Percentiles rank a stretch among this genome's conserved stretches.
Evolutionary conservation across 768 basidiomycete genomes (phyloP).

Genomic region (Daedaleopsis sinensis): DNA sequence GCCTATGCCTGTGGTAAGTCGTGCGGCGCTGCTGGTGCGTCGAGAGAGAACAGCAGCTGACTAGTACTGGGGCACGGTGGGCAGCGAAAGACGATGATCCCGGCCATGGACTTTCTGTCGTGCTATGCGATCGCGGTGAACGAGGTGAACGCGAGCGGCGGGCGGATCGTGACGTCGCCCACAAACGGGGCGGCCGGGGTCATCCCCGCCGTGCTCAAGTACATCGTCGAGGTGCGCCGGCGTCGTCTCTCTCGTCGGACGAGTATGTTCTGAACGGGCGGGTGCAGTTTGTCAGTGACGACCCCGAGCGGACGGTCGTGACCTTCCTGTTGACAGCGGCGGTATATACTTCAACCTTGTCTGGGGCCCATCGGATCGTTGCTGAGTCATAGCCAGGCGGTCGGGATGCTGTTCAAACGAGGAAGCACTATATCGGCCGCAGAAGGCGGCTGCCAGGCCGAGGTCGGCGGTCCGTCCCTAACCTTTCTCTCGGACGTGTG

Average conservation of each 20-base stretch:
- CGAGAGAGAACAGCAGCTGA: not conserved
- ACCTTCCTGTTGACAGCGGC: constrained; percentile 91
- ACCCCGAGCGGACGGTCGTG: constrained; percentile 83
- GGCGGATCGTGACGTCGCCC: constrained; percentile 92
- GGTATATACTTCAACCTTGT: constrained; percentile 51
- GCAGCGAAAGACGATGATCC: constrained; percentile 84
- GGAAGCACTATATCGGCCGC: constrained; percentile 97
- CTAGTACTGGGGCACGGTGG: not conserved
- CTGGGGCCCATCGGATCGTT: not conserved
- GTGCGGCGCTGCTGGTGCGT: not conserved
- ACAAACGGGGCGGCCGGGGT: constrained; percentile 95
- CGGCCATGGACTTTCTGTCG: constrained; percentile 90
- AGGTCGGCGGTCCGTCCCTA: constrained; percentile 77
- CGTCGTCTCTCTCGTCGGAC: constrained; percentile 12
- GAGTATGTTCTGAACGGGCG: not conserved
- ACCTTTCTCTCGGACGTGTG: not conserved
- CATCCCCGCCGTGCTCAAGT: constrained; percentile 91
- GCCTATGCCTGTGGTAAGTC: constrained; percentile 78
- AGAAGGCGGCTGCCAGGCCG: constrained; percentile 94
- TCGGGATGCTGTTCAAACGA: constrained; percentile 96
- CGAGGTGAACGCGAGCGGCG: constrained; percentile 92
- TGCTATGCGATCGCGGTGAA: constrained; percentile 96
- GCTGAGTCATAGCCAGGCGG: constrained; percentile 49
- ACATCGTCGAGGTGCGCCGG: constrained; percentile 70
- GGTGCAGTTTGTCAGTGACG: constrained; percentile 84